These are phyloP conservation scores for Notholithocarpus densiflorus DNA, from an alignment of 306 rosid species.

Conservation along the genomic window DNA sequence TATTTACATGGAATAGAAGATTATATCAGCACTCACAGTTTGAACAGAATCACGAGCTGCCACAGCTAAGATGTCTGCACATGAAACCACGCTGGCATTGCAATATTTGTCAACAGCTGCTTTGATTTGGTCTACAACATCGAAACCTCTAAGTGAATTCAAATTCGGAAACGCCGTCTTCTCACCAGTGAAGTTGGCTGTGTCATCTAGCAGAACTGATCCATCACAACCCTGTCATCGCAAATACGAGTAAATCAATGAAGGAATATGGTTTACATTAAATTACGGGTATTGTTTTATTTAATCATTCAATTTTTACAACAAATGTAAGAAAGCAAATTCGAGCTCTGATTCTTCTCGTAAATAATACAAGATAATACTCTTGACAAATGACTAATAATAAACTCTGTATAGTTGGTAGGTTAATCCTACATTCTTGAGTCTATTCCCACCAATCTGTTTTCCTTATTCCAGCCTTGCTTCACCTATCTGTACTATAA, in stretches of 20 bases:
- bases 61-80: conserved; percentile 38
- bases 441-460: not conserved
- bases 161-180: conserved; percentile 42
- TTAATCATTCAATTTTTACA: too few species aligned
- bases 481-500: not conserved
- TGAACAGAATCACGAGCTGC: conserved; percentile 41
- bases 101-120: conserved; percentile 12
- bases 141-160: conserved; percentile 30
- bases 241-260: not conserved
- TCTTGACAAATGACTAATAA: not conserved
- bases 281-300: too few species aligned
- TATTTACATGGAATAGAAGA: not conserved
- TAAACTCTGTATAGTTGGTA: not conserved
- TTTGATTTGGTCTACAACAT: conserved; percentile 28
- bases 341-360: too few species aligned
- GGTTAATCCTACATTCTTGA: not conserved
- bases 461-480: not conserved
- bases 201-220: conserved; percentile 53
- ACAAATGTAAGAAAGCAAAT: too few species aligned
- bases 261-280: not conserved
- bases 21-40: conserved; percentile 10
- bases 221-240: conserved; percentile 65
- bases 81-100: conserved; percentile 25
- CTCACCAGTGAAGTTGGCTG: conserved; percentile 42
- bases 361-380: too few species aligned